Base-by-base conservation (phyloP, 75 land plant species). In the Sequoia sempervirens region DNA sequence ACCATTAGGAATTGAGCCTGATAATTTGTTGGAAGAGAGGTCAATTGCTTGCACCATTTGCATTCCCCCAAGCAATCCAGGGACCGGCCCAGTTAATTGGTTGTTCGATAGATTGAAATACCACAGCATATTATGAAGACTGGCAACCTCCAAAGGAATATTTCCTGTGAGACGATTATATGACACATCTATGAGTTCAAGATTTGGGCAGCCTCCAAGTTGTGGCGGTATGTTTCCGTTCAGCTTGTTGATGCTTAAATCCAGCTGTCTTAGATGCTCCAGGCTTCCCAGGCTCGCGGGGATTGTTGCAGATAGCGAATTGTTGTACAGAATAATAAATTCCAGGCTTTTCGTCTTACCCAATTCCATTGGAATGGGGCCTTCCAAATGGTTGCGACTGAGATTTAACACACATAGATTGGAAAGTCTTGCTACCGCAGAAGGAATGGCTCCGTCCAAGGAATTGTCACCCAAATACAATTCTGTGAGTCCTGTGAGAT, bases 21-120 rank as follows among this genome's bases (percentile, higher is more conserved):
- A 89, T 66, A 96, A 83, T 43, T 90, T 88, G 84, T 96, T 96
- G 13, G 79, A 23, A 0, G 97, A 93, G 75, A 96, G 90, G 74
- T 95, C 90, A 61, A 96, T 83, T 13, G n/a, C 58, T 46, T 83
- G 81, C 15, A 95, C 81, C 23, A 86, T 85, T 12, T 92, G 83
- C 38, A 96, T 56, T 9, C 85, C 83, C 1, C 91, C 85, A 0
- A 96, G 36, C 8, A 72, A 83, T 7, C 68, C 83, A 5, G 96
- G 94, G 5, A 96, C 88, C 47, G 70, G 12, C 0, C 97, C 95
- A 0, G 94, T 85, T 32, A 96, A 85, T 32, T 86, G 72, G 82
- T 96, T 96, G 12, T 80, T 17, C 2, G 41, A 74, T 36, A 74
- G 37, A 74, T 74, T 74, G 23, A 74, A 36, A 38, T 74, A 74